These are phyloP conservation scores for Cochlearia excelsa DNA, from an alignment of 345 rosid genomes.

Conservation along the genomic window DNA sequence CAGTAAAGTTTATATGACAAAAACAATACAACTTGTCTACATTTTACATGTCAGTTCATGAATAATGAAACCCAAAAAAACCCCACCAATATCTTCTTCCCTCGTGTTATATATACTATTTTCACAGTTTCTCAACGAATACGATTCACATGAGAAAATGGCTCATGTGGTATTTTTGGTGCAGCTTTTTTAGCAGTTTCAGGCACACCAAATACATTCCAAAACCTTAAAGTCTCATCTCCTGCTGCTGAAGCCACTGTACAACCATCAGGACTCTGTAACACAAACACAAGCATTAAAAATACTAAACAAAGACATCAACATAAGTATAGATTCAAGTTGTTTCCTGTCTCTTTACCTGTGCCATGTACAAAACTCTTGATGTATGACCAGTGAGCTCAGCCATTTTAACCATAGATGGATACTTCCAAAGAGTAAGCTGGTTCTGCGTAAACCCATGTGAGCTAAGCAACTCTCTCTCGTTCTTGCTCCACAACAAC, in stretches of 20 bases:
- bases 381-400: not conserved
- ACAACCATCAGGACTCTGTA: not conserved
- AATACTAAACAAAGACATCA: no score
- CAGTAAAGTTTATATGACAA: no score
- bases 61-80: not conserved
- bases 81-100: no score
- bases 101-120: no score
- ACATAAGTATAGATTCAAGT: no score
- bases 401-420: conserved; percentile 6
- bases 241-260: not conserved
- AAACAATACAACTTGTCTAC: no score
- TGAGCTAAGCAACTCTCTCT: conserved; percentile 4
- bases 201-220: conserved; percentile 1
- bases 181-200: not conserved
- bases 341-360: not conserved
- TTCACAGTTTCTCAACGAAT: not conserved
- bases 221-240: not conserved
- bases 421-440: not conserved
- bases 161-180: not conserved
- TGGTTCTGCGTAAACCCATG: conserved; percentile 1
- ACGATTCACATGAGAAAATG: not conserved
- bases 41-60: not conserved
- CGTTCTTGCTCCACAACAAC: not conserved
- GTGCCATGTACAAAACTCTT: not conserved
- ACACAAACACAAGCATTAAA: not conserved